Percentiles rank a stretch among this genome's conserved stretches.
Evolutionary conservation across 75 land plant genomes (phyloP).

Genomic region (Cupressus sempervirens): DNA sequence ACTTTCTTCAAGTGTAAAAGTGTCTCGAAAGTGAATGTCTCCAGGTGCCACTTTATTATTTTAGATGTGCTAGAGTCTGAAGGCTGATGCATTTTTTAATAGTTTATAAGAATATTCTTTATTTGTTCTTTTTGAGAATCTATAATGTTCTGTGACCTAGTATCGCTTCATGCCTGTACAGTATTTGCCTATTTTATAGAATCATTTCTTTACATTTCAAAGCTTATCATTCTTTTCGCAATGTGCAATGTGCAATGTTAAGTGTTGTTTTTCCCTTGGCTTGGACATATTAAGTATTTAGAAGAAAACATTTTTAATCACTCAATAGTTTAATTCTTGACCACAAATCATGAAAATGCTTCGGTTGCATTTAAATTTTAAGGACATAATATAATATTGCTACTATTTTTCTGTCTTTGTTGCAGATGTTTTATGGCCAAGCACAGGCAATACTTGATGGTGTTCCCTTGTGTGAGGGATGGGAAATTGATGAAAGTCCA

Average conservation of each 20-base stretch:
- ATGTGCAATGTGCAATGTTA: not conserved
- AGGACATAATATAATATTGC: not conserved
- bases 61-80: not conserved
- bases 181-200: not conserved
- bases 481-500: constrained; percentile 17
- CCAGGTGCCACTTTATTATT: not conserved
- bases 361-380: not conserved
- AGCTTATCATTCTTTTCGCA: not conserved
- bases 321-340: not conserved
- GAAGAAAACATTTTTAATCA: not conserved
- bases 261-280: not conserved
- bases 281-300: not conserved
- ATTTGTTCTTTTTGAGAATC: not conserved
- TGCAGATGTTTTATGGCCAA: constrained; percentile 21
- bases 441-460: constrained; percentile 22
- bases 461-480: constrained; percentile 8
- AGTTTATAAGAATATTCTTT: not conserved
- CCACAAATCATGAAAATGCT: not conserved
- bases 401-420: not conserved
- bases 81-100: not conserved
- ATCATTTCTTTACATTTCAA: not conserved
- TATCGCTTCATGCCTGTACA: not conserved
- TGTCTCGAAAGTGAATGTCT: not conserved
- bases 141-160: not conserved
- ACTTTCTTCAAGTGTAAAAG: not conserved